Evolutionary conservation across 352 stramenopile genomes (phyloP), one percentile per base, ranked within the genome.

Genomic region (Phytopythium oedochilum): DNA sequence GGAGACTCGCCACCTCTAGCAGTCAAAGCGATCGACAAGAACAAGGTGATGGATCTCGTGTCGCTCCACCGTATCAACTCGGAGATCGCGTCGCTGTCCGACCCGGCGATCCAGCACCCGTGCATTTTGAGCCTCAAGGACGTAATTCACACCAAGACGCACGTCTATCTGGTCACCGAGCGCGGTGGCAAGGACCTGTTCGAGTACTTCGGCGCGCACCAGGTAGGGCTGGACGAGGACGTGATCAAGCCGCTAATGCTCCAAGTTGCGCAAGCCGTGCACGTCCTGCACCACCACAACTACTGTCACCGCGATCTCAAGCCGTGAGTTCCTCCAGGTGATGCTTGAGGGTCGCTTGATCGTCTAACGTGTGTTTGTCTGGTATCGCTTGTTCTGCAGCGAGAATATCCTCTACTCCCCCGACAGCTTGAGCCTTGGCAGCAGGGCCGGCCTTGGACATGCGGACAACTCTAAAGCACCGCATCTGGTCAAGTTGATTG

Each of bases 21-120:
- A 1, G 61, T 96, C 43, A 96, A 96, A 59, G 76, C 83, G 26
- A 91, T 96, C 25, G 70, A 91, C 61, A 96, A 96, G 60, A 71
- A 83, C 23, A 93, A 88, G 46, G 73, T 96, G 15, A 53, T 73
- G 11, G 76, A 91, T 53, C 65, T 94, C 6, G 70, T 86, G 15
- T 80, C 80, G 28, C 63, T 94, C 18, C 60, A 89, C 38, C 83
- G 88, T 34, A 63, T 96, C 62, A 87, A 86, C 56, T 79, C 73
- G 4, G 88, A 97, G 68, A 86, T 96, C 44, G 47, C 71, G n/a
- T 78, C 88, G 22, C 58, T 96, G 9, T 68, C 65, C n/a, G 85
- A 89, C 55, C 66, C 71, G 17, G 46, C 45, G 3, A 62, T 92
- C 35, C 57, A 59, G 8, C 86, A 97, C 47, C 53, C 66, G 9